Evolutionary conservation across 169 alveolate species (phyloP).

Genomic region (Eimeria maxima): DNA sequence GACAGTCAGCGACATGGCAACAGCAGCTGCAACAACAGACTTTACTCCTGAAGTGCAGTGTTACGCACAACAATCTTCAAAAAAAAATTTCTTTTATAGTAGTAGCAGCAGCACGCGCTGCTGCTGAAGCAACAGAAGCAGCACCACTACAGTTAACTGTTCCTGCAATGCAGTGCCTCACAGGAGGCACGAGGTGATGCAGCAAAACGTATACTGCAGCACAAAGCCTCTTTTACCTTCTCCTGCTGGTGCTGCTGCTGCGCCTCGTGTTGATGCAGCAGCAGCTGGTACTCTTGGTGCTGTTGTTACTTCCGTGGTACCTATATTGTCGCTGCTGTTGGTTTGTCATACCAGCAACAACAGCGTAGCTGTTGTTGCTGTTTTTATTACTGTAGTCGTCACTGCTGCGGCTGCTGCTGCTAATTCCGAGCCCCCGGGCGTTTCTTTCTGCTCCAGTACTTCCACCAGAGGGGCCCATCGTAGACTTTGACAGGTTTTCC

Average conservation of each 20-base stretch:
- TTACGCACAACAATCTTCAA: too few relatives aligned
- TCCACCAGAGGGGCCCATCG: slow-evolving; percentile 55
- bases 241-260: too few relatives aligned
- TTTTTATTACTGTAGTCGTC: background rate
- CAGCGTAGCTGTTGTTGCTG: background rate
- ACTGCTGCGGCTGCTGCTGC: slow-evolving; percentile 36
- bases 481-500: background rate
- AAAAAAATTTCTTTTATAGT: background rate
- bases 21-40: background rate
- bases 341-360: background rate
- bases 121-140: background rate
- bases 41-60: too few relatives aligned
- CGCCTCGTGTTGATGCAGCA: background rate
- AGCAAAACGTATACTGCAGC: background rate
- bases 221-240: too few relatives aligned
- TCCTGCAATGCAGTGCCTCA: too few relatives aligned
- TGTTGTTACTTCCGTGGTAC: background rate
- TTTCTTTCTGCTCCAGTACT: slow-evolving; percentile 23
- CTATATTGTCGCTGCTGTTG: background rate
- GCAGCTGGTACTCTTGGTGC: background rate
- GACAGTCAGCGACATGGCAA: background rate
- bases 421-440: slow-evolving; percentile 28
- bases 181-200: background rate
- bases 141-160: background rate
- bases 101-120: background rate